A percentile compares a stretch with the other conserved stretches of the same genome.
Conservation (phyloP, 768 basidiomycete species). For the Leccinum subgranulosum region DNA sequence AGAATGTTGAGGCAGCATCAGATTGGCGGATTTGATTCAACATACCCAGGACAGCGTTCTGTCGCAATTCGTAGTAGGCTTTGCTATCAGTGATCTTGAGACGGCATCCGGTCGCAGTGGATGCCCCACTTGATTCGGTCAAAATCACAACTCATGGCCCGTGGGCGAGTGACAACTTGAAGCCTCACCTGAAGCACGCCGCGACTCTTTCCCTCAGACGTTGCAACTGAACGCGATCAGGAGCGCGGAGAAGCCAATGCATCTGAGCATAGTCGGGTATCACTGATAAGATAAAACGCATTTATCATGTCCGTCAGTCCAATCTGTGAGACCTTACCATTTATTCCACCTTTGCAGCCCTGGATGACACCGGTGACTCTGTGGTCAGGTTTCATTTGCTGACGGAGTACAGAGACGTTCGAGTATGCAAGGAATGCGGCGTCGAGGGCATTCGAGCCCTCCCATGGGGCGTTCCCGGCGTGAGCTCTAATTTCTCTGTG, state of each 20-base stretch:
- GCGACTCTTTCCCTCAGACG: constrained; percentile 56
- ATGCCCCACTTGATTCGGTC: constrained; percentile 52
- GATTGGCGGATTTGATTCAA: constrained; percentile 1
- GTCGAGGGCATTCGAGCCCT: constrained; percentile 83
- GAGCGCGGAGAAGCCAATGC: constrained; percentile 69
- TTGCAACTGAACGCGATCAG: constrained; percentile 54
- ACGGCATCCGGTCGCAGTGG: constrained; percentile 58
- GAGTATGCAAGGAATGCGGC: constrained; percentile 86
- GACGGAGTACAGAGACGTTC: constrained; percentile 73
- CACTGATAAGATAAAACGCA: constrained; percentile 40
- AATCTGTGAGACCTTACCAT: constrained; percentile 44
- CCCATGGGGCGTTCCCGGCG: constrained; percentile 80
- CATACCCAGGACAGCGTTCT: constrained; percentile 56
- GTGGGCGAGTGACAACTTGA: background rate
- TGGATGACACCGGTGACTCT: constrained; percentile 77
- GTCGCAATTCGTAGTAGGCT: constrained; percentile 55
- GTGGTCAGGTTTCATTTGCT: constrained; percentile 81
- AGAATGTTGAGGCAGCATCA: constrained; percentile 3
- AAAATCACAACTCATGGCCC: background rate
- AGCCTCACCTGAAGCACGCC: constrained; percentile 67
- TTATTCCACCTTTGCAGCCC: constrained; percentile 65
- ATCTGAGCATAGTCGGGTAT: constrained; percentile 82
- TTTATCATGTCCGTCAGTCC: background rate
- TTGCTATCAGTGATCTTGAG: constrained; percentile 40
- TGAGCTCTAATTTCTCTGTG: constrained; percentile 52